Base-by-base conservation (phyloP, 2,329 filamentous ascomycete species). In the Alternaria hordeiaustralica region DNA sequence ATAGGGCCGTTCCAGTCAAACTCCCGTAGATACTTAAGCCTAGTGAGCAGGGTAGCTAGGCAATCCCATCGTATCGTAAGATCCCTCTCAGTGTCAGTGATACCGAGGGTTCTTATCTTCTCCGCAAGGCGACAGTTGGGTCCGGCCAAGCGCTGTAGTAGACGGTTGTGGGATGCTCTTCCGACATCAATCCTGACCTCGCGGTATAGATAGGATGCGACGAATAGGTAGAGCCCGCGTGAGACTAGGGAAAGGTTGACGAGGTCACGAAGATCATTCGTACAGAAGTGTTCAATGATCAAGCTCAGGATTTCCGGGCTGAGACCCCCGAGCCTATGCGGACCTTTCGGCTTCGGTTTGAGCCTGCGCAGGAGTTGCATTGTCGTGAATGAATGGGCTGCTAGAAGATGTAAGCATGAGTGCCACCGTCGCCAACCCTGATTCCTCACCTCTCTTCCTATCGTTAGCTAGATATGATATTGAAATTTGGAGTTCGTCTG, bases 131-230 rank as follows among this genome's bases (percentile, higher is more conserved):
- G 26, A 33, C 43, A 61, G n/a, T 44, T 45, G 15, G 43, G 36
- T 9, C 25, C 23, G 26, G 41, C n/a, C 8, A 61, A 26, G 28
- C 53, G 61, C 45, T 46, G 44, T 9, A 56, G 44, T 12, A 53
- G 20, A 8, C n/a, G 60, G 23, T 21, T 12, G 8, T 55, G 18
- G 28, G 50, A 33, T 46, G 21, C 12, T 50, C 33, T 36, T n/a
- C 18, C 28, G 15, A 55, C 11, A 21, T 63, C 26, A 5, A 59
- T 10, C 12, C 9, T 25, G 21, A 63, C 23, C 5, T 50, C 13
- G n/a, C 60, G 60, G 23, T 63, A 63, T 4, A 63, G 36, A 28
- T 45, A 53, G 20, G 46, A 49, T 11, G 43, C 21, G 20, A 56
- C 21, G 13, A 63, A 41, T 3, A 55, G 6, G 33, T 63, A 63